Base-by-base conservation (phyloP, 2,329 filamentous ascomycete genomes). In the Cladosporium sp. region DNA sequence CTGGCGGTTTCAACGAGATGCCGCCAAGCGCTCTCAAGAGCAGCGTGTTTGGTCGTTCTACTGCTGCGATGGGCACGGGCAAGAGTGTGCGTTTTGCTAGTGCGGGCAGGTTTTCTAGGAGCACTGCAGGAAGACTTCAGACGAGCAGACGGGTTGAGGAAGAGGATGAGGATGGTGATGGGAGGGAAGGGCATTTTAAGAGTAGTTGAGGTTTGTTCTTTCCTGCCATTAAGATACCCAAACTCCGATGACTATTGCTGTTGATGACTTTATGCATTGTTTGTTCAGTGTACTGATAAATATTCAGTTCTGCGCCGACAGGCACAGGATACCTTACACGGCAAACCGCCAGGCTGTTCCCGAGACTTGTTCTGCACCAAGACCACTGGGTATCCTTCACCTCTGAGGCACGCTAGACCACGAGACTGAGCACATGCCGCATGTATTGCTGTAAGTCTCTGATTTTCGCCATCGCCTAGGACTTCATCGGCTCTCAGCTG, bases 1-100 rank as follows among this genome's bases (percentile, higher is more conserved):
- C 50, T 14, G 49, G 57, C 4, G n/a, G 66, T 59, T 59, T 55
- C 19, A 36, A 58, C 9, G 14, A 36, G 12, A 42, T 61, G 55
- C 30, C 50, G n/a, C 45, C 51, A 5, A 59, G 57, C 30, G 51
- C 50, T 19, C 36, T 59, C 14, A 17, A 57, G 25, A 57, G 25
- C 14, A 49, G 52, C 12, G 52, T 56, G 3, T 38, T 56, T 12
- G 52, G 52, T 17, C 52, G 52, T 4, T 47, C 52, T 1, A 19
- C 14, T 4, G 38, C 51, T 17, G 34, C 39, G 2, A 17, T 49
- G 12, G 63, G 51, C 4, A 60, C 59, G 15, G 59, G 49, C 3
- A 60, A 60, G n/a, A 60, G 59, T 34, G 59, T 60, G 6, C 38
- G 59, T 15, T 60, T 60, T 36, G 59, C 59, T 14, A 49, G 40